A percentile compares a stretch with the other conserved stretches of the same genome.
These are phyloP conservation scores for Oemleria cerasiformis DNA, from an alignment of 306 rosid genomes.

Conservation along the genomic window DNA sequence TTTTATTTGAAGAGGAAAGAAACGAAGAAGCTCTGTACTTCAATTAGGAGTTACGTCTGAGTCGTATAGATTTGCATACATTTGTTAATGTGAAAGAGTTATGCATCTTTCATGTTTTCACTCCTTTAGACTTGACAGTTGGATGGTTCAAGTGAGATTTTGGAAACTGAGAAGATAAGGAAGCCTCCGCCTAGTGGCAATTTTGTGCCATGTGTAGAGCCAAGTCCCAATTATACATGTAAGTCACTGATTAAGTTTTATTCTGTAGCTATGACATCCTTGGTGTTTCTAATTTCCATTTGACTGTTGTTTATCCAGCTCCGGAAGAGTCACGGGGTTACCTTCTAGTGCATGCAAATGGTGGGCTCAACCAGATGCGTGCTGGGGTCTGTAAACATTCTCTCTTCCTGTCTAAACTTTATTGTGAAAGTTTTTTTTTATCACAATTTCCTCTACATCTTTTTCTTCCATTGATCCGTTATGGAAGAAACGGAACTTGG, in stretches of 20 bases:
- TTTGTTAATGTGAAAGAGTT: conserved; percentile 35
- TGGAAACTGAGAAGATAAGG: conserved; percentile 68
- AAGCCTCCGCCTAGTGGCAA: conserved; percentile 61
- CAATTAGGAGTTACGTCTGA: background rate
- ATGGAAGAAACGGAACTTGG: background rate
- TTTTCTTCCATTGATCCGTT: background rate
- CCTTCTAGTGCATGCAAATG: conserved; percentile 85
- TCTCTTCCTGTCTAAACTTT: conserved; percentile 10
- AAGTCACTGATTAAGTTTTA: conserved; percentile 16
- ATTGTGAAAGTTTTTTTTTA: background rate
- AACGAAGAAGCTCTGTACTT: background rate
- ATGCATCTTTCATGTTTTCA: conserved; percentile 42
- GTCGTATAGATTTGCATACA: conserved; percentile 10
- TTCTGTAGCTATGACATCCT: conserved; percentile 4
- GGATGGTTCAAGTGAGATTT: conserved; percentile 34
- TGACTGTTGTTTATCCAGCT: conserved; percentile 47
- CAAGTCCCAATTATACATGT: conserved; percentile 61
- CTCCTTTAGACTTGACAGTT: conserved; percentile 55
- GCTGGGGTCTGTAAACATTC: conserved; percentile 60
- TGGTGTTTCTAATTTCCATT: conserved; percentile 18
- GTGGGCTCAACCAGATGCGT: conserved; percentile 98
- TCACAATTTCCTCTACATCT: background rate
- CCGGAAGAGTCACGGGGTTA: conserved; percentile 60
- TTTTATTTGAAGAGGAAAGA: background rate
- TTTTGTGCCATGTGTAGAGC: conserved; percentile 65